phyloP scores from a whole-genome alignment of 345 rosid species.

The Moricandia arvensis region DNA sequence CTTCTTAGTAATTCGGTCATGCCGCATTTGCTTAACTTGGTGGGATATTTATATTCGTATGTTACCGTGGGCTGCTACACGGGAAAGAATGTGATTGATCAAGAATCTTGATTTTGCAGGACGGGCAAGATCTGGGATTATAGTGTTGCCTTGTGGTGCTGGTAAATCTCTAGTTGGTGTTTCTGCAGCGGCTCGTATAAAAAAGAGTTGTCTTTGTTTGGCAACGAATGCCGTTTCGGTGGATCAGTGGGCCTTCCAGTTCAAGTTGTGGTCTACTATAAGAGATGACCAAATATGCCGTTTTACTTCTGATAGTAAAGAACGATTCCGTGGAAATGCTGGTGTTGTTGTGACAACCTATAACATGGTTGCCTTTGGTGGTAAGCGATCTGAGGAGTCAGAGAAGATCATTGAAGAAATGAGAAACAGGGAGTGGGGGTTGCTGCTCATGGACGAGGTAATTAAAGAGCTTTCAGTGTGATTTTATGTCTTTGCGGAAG shows the following conservation, averaged over 20 bases:
- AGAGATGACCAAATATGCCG: conserved; percentile 88
- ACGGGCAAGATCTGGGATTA: conserved; percentile 96
- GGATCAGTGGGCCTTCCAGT: conserved; percentile 98
- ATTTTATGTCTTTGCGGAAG: neutral
- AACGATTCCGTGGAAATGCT: conserved; percentile 92
- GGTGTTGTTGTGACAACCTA: conserved; percentile 98
- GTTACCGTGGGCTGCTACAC: no score
- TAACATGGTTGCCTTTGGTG: conserved; percentile 99
- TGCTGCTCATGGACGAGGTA: conserved; percentile 98
- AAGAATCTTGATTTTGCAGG: conserved; percentile 48
- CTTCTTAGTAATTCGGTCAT: no score
- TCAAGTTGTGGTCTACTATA: conserved; percentile 88
- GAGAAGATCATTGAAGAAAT: conserved; percentile 95
- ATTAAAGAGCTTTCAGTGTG: neutral
- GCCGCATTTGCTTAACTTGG: neutral
- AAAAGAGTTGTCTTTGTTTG: conserved; percentile 94
- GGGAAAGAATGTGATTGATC: conserved; percentile 1
- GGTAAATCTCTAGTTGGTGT: conserved; percentile 98
- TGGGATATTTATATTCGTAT: neutral
- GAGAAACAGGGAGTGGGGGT: conserved; percentile 98
- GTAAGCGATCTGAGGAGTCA: conserved; percentile 95
- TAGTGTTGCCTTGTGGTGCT: conserved; percentile 97
- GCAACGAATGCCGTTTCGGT: conserved; percentile 99
- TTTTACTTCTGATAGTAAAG: conserved; percentile 97
- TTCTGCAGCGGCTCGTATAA: conserved; percentile 87